Evolutionary conservation across 2,329 filamentous ascomycete genomes (phyloP).

Genomic region (Paecilomyces sp.): DNA sequence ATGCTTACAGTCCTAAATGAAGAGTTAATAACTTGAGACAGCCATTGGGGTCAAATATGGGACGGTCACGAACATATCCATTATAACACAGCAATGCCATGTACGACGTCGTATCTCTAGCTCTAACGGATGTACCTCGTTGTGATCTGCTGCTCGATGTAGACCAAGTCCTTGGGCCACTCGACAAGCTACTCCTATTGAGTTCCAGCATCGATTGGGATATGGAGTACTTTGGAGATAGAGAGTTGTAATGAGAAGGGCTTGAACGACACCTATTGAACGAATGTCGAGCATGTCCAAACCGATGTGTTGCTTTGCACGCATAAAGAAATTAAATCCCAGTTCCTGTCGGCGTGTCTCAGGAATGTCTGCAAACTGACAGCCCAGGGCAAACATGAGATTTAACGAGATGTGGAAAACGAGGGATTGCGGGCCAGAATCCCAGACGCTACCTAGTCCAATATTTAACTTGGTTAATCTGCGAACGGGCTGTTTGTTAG

Average conservation of each 20-base stretch:
- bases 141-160: constrained; percentile 16
- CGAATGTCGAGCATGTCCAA: constrained; percentile 23
- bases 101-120: constrained; percentile 20
- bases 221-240: constrained; percentile 28
- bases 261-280: constrained; percentile 27
- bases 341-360: no score
- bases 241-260: constrained; percentile 26
- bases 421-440: no score
- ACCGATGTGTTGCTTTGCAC: constrained; percentile 14
- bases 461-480: no score
- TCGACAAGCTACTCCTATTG: constrained; percentile 27
- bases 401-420: no score
- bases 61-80: constrained; percentile 15
- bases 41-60: no score
- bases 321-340: constrained; percentile 14
- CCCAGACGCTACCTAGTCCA: no score
- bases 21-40: constrained; percentile 1
- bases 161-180: constrained; percentile 30
- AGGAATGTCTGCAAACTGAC: no score
- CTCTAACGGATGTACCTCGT: constrained; percentile 13
- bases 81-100: constrained; percentile 25
- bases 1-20: constrained; percentile 18
- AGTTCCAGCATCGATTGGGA: constrained; percentile 30
- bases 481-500: no score
- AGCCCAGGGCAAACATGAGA: no score